Conservation (phyloP, 495 filamentous ascomycete genomes). For the Penicillium nucicola region DNA sequence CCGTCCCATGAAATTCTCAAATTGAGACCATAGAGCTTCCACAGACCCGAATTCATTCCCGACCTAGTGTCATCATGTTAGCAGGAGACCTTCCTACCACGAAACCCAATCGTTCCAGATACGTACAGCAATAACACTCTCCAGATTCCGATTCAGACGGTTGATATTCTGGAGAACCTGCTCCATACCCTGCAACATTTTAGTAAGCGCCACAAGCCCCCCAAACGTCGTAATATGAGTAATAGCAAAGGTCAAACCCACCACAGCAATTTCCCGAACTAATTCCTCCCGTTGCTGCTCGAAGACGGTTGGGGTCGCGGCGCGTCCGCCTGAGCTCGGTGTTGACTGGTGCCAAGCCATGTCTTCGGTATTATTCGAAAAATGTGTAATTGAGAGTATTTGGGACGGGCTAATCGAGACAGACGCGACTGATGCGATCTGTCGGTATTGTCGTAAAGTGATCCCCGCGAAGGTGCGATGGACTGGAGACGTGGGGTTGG, state of each 20-base stretch:
- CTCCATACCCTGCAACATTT: constrained; percentile 73
- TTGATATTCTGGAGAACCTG: constrained; percentile 96
- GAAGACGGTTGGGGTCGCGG: constrained; percentile 52
- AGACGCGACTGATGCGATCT: too few relatives aligned
- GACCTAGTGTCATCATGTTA: constrained; percentile 50
- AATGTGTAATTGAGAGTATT: too few relatives aligned
- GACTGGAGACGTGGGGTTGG: too few relatives aligned
- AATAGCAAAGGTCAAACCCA: constrained; percentile 32
- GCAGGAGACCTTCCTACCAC: not conserved
- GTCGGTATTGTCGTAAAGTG: too few relatives aligned
- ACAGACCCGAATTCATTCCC: constrained; percentile 97
- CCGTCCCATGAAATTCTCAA: constrained; percentile 92
- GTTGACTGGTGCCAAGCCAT: constrained; percentile 22
- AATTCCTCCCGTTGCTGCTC: constrained; percentile 79
- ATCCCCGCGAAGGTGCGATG: too few relatives aligned
- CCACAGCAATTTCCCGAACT: constrained; percentile 73
- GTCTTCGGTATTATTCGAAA: too few relatives aligned
- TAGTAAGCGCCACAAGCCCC: not conserved
- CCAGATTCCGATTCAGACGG: constrained; percentile 85
- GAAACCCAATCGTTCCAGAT: too few relatives aligned
- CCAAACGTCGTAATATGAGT: not conserved
- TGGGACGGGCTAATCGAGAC: too few relatives aligned
- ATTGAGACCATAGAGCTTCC: constrained; percentile 93
- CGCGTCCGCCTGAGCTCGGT: constrained; percentile 29
- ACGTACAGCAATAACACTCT: constrained; percentile 84